A percentile compares a stretch with the other conserved stretches of the same genome.
These are phyloP conservation scores for Pichia cabralensis DNA, from an alignment of 805 yeast genomes.

Conservation along the genomic window DNA sequence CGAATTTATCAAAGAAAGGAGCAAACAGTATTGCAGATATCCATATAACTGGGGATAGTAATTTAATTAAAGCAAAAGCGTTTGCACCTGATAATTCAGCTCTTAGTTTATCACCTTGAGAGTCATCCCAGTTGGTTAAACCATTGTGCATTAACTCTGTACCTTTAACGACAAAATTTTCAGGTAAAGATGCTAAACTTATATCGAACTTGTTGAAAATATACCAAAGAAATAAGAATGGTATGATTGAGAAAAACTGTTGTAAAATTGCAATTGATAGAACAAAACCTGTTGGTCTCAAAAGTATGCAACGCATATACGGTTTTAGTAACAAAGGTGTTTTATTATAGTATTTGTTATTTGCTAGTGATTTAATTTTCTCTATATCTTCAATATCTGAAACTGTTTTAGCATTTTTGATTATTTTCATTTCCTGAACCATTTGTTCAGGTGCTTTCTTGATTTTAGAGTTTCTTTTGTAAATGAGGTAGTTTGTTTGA, in stretches of 20 bases:
- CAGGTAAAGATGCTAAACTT: conserved; percentile 37
- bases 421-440: conserved; percentile 7
- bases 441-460: conserved; percentile 12
- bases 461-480: conserved; percentile 13
- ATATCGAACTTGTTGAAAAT: conserved; percentile 33
- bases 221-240: conserved; percentile 43
- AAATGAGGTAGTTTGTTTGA: conserved; percentile 5
- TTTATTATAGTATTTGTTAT: conserved; percentile 23
- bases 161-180: conserved; percentile 40
- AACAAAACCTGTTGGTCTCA: conserved; percentile 29
- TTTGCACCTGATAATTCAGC: conserved; percentile 27
- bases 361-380: conserved; percentile 16
- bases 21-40: conserved; percentile 22
- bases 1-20: conserved; percentile 27
- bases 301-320: conserved; percentile 22
- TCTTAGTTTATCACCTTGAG: conserved; percentile 20
- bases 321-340: conserved; percentile 25
- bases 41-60: conserved; percentile 21
- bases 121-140: conserved; percentile 17
- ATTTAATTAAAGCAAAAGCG: conserved; percentile 27
- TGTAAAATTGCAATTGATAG: conserved; percentile 40
- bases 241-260: conserved; percentile 44
- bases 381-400: conserved; percentile 16
- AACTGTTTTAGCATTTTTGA: conserved; percentile 10
- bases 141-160: conserved; percentile 35